Conservation (phyloP, 1,284 basidiomycete species). For the Ceratobasidium sp. region DNA sequence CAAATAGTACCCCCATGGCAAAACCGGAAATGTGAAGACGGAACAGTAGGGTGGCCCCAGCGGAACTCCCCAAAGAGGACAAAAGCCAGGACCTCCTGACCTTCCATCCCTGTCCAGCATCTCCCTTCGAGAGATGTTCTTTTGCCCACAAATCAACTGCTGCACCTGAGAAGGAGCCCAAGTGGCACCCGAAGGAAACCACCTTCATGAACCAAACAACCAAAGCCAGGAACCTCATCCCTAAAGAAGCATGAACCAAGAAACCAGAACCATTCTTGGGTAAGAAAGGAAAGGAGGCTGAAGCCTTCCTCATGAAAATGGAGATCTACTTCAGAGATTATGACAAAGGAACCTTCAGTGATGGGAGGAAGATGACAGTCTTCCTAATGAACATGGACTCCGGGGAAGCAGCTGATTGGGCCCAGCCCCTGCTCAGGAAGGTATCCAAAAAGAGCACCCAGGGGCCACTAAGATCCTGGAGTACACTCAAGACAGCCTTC, state of each 20-base stretch:
- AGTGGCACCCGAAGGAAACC: background rate
- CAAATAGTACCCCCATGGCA: too few relatives aligned
- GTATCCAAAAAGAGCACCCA: background rate
- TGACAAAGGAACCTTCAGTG: background rate
- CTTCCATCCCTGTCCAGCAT: too few relatives aligned
- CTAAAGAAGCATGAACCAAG: slow-evolving; percentile 8
- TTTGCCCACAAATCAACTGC: too few relatives aligned
- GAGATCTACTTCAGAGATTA: too few relatives aligned
- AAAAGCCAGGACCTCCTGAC: too few relatives aligned
- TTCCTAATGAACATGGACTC: background rate
- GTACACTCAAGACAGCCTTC: background rate
- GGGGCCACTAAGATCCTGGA: background rate
- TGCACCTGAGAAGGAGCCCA: too few relatives aligned
- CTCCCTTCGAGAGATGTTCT: background rate
- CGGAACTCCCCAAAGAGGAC: too few relatives aligned
- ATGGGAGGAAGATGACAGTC: background rate
- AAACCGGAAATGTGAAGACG: too few relatives aligned
- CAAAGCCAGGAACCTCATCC: background rate
- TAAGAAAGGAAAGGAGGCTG: slow-evolving; percentile 5
- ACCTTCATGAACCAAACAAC: too few relatives aligned
- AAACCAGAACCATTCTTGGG: slow-evolving; percentile 8
- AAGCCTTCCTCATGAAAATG: slow-evolving; percentile 3
- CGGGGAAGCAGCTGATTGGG: background rate
- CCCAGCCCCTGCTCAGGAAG: background rate
- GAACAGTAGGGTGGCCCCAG: too few relatives aligned